These are phyloP conservation scores for Amanita molliuscula DNA, from an alignment of 768 basidiomycete species.

Conservation along the genomic window DNA sequence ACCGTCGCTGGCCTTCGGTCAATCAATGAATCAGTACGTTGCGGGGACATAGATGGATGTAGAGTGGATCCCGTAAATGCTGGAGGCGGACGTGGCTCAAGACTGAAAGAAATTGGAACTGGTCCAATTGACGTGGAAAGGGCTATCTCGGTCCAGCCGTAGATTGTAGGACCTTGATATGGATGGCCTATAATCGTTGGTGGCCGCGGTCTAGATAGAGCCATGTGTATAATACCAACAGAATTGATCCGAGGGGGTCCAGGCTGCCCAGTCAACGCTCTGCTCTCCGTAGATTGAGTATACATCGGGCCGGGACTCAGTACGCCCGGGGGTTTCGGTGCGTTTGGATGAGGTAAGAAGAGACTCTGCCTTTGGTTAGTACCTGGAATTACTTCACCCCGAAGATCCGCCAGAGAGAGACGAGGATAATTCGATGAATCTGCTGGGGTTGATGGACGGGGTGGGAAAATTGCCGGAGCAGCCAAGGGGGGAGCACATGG, in stretches of 20 bases:
- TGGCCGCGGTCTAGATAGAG: conserved; percentile 14
- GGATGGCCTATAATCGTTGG: conserved; percentile 9
- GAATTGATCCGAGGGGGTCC: conserved; percentile 3
- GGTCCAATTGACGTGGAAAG: conserved; percentile 39
- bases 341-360: conserved; percentile 37
- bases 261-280: conserved; percentile 1
- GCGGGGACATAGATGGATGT: neutral
- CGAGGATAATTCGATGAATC: conserved; percentile 14
- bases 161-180: conserved; percentile 42
- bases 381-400: conserved; percentile 17
- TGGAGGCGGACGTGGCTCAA: conserved; percentile 28
- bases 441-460: conserved; percentile 7
- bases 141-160: conserved; percentile 45
- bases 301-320: conserved; percentile 50
- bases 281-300: conserved; percentile 21
- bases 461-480: conserved; percentile 7
- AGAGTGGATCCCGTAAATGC: conserved; percentile 10
- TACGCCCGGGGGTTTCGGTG: conserved; percentile 27
- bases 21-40: neutral
- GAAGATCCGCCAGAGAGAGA: conserved; percentile 21
- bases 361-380: conserved; percentile 26
- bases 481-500: neutral
- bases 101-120: conserved; percentile 49
- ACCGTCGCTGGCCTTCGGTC: neutral
- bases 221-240: conserved; percentile 20